Base-by-base conservation (phyloP, 441 rosid species). In the Gossypium schwendimanii region DNA sequence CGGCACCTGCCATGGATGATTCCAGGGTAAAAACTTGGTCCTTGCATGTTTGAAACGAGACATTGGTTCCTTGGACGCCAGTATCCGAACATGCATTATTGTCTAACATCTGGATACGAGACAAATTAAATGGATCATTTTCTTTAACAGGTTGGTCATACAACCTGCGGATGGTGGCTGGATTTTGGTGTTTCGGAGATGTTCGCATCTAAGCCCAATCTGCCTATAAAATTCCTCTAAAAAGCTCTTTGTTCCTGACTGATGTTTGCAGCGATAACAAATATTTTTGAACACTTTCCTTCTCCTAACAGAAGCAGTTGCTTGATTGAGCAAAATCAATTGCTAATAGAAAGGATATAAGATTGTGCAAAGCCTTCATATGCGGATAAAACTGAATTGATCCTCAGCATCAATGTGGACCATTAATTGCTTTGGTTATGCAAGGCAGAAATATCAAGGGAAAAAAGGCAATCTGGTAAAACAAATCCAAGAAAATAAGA, bases 21-120 rank as follows among this genome's bases (percentile, higher is more conserved):
- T 89, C 92, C 49, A 89, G 80, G 72, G 94, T 87, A 68, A 82
- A 76, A 74, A 79, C 80, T 72, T 87, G 90, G 57, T 81, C 89
- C 63, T 75, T 77, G 76, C 52, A 49, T 33, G 73, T 71, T 36
- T 87, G 85, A 72, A 82, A 82, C 61, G 87, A 84, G 9, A 77
- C 33, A 33, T 68, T 73, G 12, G 84, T 73, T 54, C 87, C 90
- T 69, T 85, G 89, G 63, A 82, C 81, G 28, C 86, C 79, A 8
- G n/a, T 58, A 81, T 78, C 82, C 0, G 80, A 79, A 70, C 73
- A 79, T 31, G 33, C 74, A 61, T 74, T 76, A 44, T 77, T 67
- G 70, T 87, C 89, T 47, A 81, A 50, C 31, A 80, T 59, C 69
- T 86, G 81, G 74, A 81, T 14, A 61, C 66, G 75, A 66, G 91